Evolutionary conservation across 768 basidiomycete genomes (phyloP).

Genomic region (Pulveroboletus ravenelii): DNA sequence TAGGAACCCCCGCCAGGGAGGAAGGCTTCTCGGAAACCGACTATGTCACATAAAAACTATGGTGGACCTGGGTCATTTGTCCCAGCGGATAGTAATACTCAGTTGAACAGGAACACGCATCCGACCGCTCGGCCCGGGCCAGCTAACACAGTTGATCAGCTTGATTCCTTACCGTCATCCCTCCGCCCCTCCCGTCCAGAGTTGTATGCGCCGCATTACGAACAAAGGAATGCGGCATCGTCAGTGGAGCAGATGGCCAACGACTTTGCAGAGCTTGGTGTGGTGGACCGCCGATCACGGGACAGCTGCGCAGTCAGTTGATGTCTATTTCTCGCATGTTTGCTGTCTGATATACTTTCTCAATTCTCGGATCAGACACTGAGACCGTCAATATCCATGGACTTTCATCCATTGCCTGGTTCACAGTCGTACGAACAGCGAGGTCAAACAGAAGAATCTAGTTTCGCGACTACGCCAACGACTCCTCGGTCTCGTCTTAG

Average conservation of each 20-base stretch:
- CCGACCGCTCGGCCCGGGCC: conserved; percentile 4
- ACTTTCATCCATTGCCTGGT: conserved; percentile 31
- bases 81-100: conserved; percentile 39
- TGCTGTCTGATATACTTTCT: conserved; percentile 13
- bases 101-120: conserved; percentile 22
- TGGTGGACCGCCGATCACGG: conserved; percentile 47
- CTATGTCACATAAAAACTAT: conserved; percentile 56
- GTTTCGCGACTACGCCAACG: conserved; percentile 32
- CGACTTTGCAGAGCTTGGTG: conserved; percentile 62
- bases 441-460: conserved; percentile 29
- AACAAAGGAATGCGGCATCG: conserved; percentile 43
- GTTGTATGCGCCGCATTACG: conserved; percentile 73
- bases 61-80: conserved; percentile 76
- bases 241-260: conserved; percentile 50
- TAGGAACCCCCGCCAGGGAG: conserved; percentile 80
- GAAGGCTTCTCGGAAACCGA: conserved; percentile 47
- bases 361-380: conserved; percentile 35
- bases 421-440: conserved; percentile 39
- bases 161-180: conserved; percentile 55
- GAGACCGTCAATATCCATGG: conserved; percentile 34
- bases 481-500: conserved; percentile 32
- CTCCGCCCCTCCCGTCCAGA: conserved; percentile 60
- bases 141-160: conserved; percentile 34
- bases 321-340: neutral
- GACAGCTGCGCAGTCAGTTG: conserved; percentile 57